Conservation (phyloP, 352 stramenopile species). For the Blastocystis sp. region DNA sequence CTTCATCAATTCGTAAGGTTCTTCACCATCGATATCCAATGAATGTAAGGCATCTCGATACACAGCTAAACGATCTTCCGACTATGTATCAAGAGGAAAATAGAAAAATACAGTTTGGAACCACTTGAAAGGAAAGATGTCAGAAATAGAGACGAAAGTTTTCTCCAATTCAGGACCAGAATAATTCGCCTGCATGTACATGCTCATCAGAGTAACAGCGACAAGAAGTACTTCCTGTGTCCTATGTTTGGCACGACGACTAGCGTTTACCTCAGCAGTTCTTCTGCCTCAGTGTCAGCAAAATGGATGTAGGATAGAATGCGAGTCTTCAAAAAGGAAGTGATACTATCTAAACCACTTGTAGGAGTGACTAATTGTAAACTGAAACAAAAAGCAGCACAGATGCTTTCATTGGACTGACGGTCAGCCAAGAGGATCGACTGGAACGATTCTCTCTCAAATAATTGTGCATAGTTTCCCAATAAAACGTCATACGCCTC, state of each 20-base stretch:
- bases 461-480: conserved; percentile 2
- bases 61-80: not conserved
- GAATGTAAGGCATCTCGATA: not conserved
- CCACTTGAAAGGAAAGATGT: conserved; percentile 34
- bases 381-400: not conserved
- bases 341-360: not conserved
- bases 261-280: not conserved
- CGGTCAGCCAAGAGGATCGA: conserved; percentile 2
- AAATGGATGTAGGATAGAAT: not conserved
- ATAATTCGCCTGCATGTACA: conserved; percentile 61
- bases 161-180: conserved; percentile 26
- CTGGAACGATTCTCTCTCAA: conserved; percentile 4
- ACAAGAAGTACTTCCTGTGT: conserved; percentile 47
- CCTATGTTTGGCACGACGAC: not conserved
- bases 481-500: not conserved
- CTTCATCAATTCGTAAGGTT: conserved; percentile 14
- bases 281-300: conserved; percentile 1
- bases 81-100: not conserved
- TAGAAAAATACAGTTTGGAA: not conserved
- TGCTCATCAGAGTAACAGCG: conserved; percentile 28
- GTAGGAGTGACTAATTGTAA: not conserved
- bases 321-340: not conserved
- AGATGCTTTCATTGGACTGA: not conserved
- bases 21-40: conserved; percentile 41
- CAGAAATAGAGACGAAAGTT: not conserved